Percentiles rank a stretch among this genome's conserved stretches.
These are phyloP conservation scores for Trypanosoma cruzi DNA, from an alignment of 208 protist genomes.

Conservation along the genomic window DNA sequence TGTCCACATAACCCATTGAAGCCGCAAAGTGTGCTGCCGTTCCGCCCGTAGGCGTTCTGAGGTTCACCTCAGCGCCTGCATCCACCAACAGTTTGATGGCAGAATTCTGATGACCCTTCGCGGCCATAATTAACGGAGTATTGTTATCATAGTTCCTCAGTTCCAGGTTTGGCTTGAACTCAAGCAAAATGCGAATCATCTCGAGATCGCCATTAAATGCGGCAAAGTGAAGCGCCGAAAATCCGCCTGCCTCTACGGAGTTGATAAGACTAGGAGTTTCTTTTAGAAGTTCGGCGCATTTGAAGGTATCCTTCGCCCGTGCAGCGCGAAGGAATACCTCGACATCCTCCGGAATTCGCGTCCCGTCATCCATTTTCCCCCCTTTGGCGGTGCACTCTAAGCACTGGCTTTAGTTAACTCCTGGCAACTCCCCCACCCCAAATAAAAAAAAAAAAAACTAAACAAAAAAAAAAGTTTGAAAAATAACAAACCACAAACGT, in stretches of 20 bases:
- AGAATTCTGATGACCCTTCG: constrained; percentile 66
- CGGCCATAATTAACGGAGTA: constrained; percentile 83
- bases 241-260: constrained; percentile 78
- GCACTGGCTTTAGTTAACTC: not conserved
- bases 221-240: constrained; percentile 87
- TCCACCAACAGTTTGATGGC: constrained; percentile 62
- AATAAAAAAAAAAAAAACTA: not conserved
- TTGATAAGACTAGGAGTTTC: constrained; percentile 62
- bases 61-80: constrained; percentile 75
- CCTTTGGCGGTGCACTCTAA: constrained; percentile 1
- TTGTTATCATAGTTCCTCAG: constrained; percentile 87
- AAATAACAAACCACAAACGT: not conserved
- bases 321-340: constrained; percentile 84
- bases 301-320: constrained; percentile 45
- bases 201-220: constrained; percentile 81
- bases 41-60: constrained; percentile 48
- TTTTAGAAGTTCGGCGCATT: constrained; percentile 59
- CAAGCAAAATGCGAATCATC: constrained; percentile 73
- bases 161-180: constrained; percentile 54
- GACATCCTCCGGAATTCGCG: constrained; percentile 77
- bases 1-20: constrained; percentile 75
- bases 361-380: constrained; percentile 77
- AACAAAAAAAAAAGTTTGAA: not conserved
- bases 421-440: not conserved
- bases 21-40: constrained; percentile 83